These are phyloP conservation scores for Aureobasidium sp. DNA, from an alignment of 2,329 filamentous ascomycete species.

Conservation along the genomic window DNA sequence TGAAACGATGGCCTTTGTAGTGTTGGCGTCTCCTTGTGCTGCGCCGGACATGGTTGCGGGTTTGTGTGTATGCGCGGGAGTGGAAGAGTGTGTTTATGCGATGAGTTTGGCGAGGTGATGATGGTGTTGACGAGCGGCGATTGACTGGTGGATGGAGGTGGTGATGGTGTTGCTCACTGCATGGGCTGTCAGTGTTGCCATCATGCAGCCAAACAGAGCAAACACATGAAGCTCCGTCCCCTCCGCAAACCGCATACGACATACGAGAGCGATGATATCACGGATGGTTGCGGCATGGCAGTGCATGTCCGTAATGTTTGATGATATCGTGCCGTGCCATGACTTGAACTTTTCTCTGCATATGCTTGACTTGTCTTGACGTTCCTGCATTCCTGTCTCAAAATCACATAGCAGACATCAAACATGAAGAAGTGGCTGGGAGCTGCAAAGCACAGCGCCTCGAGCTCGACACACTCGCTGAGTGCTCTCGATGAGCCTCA, in stretches of 20 bases:
- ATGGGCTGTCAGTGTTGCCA: neutral
- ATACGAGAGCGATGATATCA: constrained; percentile 8
- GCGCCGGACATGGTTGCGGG: constrained; percentile 38
- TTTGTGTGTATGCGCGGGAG: constrained; percentile 13
- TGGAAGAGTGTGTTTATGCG: neutral
- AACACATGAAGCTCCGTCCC: neutral
- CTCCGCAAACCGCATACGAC: neutral
- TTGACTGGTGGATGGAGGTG: neutral
- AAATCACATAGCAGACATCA: neutral
- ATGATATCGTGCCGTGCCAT: neutral
- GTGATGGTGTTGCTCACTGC: neutral
- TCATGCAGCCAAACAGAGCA: constrained; percentile 8
- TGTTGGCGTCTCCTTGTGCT: constrained; percentile 29
- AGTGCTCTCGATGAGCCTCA: constrained; percentile 50
- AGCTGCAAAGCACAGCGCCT: constrained; percentile 5
- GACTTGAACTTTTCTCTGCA: neutral
- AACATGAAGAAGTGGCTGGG: constrained; percentile 9
- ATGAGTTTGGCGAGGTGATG: neutral
- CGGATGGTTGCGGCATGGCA: neutral
- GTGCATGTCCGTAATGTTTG: neutral
- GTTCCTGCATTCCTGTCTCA: neutral
- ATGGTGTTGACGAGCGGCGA: neutral
- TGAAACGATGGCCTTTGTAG: constrained; percentile 34
- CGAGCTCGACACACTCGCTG: constrained; percentile 43
- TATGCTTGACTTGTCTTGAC: neutral